Evolutionary conservation across 768 basidiomycete genomes (phyloP), one percentile per base, ranked within the genome.

Genomic region (Pleurotus ostreatus): DNA sequence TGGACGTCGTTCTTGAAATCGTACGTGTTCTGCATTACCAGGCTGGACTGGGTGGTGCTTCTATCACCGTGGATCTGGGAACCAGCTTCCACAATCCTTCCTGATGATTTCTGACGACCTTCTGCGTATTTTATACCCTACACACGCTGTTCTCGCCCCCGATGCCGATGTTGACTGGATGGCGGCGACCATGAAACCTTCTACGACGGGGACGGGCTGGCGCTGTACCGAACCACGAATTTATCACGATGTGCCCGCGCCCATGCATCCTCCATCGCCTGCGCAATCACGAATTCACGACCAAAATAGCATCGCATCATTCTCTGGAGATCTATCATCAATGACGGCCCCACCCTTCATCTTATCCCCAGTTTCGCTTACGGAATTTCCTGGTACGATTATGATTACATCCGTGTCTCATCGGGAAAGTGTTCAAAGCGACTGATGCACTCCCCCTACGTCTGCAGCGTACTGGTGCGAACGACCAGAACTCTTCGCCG

Each of bases 1-100:
- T 97, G 94, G 94, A 80, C 88, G 0, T 85, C 86, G 2, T 96
- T 97, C 72, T 76, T 97, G 67, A 97, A 96, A 80, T 85, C 88
- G 92, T 93, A 64, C 52, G 86, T 78, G 46, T 2, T 18, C 22
- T 49, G 7, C n/a, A 16, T 25, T 47, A 1, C 1, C 12, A 15
- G 20, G 20, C 20, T 46, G 25, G 25, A 22, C 30, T 2, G 11
- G 30, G 3, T 2, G 11, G 30, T 34, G 30, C 11, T 34, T 34
- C 30, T 4, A 34, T 4, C 30, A 11, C 11, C 9, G 8, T 11
- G 30, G 30, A 11, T 34, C 30, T 34, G 30, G 11, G 11, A 34
- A 11, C 0, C 30, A 34, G 9, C 30, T 20, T 20, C 30, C 30
- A 30, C 3, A 34, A 11, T 34, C 30, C 30, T 34, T 34, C 30